phyloP scores from a whole-genome alignment of 2,329 filamentous ascomycete genomes.

The Erysiphe pulchra region DNA sequence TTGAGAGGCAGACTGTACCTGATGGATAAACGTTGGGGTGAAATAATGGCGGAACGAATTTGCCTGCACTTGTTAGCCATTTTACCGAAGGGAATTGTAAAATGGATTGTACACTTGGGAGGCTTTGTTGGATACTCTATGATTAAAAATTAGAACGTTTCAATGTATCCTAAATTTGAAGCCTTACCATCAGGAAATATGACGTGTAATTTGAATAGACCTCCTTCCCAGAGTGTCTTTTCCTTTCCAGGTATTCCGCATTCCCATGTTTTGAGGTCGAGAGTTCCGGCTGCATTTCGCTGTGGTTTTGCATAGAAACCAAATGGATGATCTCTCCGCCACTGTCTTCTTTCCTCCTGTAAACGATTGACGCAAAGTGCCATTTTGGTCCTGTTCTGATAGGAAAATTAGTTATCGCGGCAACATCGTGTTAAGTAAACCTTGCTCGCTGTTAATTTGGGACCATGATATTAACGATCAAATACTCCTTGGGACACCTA shows the following conservation, averaged over 20 bases:
- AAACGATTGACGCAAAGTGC: conserved; percentile 71
- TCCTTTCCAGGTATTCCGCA: conserved; percentile 90
- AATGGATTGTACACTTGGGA: conserved; percentile 57
- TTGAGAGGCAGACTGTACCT: conserved; percentile 88
- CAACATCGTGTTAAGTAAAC: too few relatives aligned
- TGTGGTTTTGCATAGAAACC: conserved; percentile 85
- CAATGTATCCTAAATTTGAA: neutral
- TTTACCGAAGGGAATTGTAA: neutral
- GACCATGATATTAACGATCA: too few relatives aligned
- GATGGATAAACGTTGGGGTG: conserved; percentile 98
- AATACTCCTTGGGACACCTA: too few relatives aligned
- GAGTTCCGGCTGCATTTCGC: conserved; percentile 50
- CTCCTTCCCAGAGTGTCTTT: conserved; percentile 95
- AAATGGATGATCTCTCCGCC: conserved; percentile 90
- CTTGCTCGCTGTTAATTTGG: too few relatives aligned
- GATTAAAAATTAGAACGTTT: conserved; percentile 1
- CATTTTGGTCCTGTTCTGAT: conserved; percentile 18
- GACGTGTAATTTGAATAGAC: conserved; percentile 82
- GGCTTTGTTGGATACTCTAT: conserved; percentile 95
- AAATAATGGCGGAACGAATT: conserved; percentile 87
- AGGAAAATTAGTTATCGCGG: neutral
- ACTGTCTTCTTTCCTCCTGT: conserved; percentile 83
- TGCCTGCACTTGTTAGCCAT: conserved; percentile 32
- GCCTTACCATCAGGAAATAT: conserved; percentile 71
- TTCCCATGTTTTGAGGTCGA: conserved; percentile 91